Conservation (phyloP, 345 rosid species). For the Tarenaya hassleriana region DNA sequence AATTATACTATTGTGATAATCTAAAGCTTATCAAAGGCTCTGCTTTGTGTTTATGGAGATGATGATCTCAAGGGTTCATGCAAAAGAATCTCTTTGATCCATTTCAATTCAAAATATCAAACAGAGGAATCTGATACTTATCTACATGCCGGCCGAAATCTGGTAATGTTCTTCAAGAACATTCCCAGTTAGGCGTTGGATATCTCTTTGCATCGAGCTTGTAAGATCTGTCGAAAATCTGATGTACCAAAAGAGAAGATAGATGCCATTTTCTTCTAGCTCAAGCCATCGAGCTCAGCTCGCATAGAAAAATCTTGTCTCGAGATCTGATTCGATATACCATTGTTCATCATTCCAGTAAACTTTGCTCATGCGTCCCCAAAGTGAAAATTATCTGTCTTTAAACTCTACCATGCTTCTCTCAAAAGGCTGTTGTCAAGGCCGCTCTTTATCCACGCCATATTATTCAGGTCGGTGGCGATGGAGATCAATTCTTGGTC, state of each 20-base stretch:
- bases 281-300: slow-evolving; percentile 4
- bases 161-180: not conserved
- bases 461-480: slow-evolving; percentile 60
- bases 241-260: slow-evolving; percentile 3
- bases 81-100: not conserved
- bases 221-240: not conserved
- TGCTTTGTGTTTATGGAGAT: not conserved
- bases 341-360: slow-evolving; percentile 14
- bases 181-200: not conserved
- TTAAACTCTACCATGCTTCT: slow-evolving; percentile 19
- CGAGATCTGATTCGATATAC: slow-evolving; percentile 15
- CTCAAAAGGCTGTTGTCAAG: slow-evolving; percentile 31
- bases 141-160: no score
- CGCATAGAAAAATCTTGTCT: slow-evolving; percentile 7
- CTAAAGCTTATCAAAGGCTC: not conserved
- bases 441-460: slow-evolving; percentile 73
- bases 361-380: slow-evolving; percentile 4
- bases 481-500: slow-evolving; percentile 59
- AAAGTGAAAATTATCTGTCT: not conserved
- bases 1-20: no score
- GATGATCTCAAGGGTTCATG: not conserved
- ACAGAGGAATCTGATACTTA: not conserved
- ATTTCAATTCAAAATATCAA: not conserved
- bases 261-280: not conserved
- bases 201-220: not conserved